A percentile compares a stretch with the other conserved stretches of the same genome.
phyloP scores from a whole-genome alignment of 805 yeast genomes.

The Sungouiella thailandica region DNA sequence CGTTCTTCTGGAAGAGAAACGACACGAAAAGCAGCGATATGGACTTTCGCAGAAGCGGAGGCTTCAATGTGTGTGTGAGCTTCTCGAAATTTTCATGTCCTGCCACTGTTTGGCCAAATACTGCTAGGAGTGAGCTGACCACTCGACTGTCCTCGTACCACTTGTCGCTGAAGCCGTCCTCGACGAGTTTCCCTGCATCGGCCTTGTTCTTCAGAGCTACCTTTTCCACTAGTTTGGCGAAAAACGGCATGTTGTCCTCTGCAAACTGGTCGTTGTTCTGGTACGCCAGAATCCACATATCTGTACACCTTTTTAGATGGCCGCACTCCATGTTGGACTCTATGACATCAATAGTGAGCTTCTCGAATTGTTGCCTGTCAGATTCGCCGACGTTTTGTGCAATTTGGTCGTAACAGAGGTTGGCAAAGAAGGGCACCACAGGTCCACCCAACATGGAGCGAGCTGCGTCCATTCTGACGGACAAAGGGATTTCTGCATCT shows the following conservation, averaged over 20 bases:
- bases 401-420: constrained; percentile 11
- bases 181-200: neutral
- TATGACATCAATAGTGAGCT: constrained; percentile 4
- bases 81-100: constrained; percentile 11
- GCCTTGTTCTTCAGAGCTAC: neutral
- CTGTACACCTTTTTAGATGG: constrained; percentile 10
- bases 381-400: neutral
- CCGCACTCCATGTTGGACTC: constrained; percentile 11
- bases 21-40: constrained; percentile 28
- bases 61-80: constrained; percentile 18
- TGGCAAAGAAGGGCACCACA: constrained; percentile 15
- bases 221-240: constrained; percentile 2
- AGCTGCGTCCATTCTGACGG: constrained; percentile 4
- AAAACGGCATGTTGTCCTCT: constrained; percentile 1
- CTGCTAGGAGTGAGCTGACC: constrained; percentile 12
- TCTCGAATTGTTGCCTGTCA: no score
- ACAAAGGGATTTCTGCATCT: neutral
- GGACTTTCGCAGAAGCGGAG: constrained; percentile 30
- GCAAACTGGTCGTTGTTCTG: constrained; percentile 3
- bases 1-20: constrained; percentile 24
- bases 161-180: constrained; percentile 5
- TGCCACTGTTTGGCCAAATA: constrained; percentile 14
- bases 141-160: constrained; percentile 6
- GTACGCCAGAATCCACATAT: constrained; percentile 13
- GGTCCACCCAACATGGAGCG: constrained; percentile 5